Base-by-base conservation (phyloP, 257 asterid species). In the Penstemon davidsonii region DNA sequence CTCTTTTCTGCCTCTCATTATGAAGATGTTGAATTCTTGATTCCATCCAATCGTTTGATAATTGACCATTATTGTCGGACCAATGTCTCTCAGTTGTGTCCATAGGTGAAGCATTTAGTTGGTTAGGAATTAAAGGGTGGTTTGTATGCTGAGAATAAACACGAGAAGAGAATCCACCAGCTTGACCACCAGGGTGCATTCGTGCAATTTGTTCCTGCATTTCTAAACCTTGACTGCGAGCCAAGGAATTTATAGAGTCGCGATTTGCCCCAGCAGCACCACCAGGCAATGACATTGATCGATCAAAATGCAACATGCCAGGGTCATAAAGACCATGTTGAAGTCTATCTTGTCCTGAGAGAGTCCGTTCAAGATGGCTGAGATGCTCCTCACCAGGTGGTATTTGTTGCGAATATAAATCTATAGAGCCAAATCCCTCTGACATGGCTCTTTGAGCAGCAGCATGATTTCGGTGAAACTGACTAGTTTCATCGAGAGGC, bases 401-500 rank as follows among this genome's bases (percentile, higher is more conserved):
- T 61, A 81, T 62, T 45, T 87, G 95, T 72, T 87, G 96, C 54
- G 86, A 81, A 79, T 82, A 83, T 62, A 85, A 77, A 55, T 93
- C 96, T 69, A 81, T 59, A 42, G 93, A 84, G 54, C 86, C 84
- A 8, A 83, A 85, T 52, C 97, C 96, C 52, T 81, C 62, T 53
- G 94, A 73, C n/a, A 71, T 75, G 52, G 81, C 69, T 61, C 92
- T 88, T 70, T 80, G 87, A 65, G 87, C 60, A 19, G 78, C 80
- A 47, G 80, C 78, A 44, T 86, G 83, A 77, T 84, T 85, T 70
- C 95, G 78, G 19, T 82, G 88, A 73, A 86, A 85, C 72, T 87
- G 98, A 71, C 72, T 81, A 64, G 85, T 73, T 70, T 90, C 98
- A 62, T 90, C 95, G 70, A 75, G 80, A 13, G 86, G 85, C 96